phyloP scores from a whole-genome alignment of 78 protist species.

The Corallochytrium limacisporum region DNA sequence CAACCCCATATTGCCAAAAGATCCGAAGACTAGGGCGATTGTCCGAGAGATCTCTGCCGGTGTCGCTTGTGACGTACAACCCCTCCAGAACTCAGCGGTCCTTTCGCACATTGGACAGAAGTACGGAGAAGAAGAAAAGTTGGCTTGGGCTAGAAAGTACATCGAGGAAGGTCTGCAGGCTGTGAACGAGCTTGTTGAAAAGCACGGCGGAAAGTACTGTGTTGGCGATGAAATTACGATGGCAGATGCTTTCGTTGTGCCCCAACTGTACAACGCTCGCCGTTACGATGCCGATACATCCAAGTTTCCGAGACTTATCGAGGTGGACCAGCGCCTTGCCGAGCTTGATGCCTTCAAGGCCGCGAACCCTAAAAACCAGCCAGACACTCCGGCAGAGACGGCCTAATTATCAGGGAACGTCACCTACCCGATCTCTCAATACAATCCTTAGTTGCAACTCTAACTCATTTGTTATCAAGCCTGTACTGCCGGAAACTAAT shows the following conservation, averaged over 20 bases:
- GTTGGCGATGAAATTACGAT: constrained; percentile 30
- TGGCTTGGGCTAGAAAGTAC: no score
- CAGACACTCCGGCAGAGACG: constrained; percentile 6
- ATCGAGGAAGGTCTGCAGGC: background rate
- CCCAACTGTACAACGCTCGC: constrained; percentile 39
- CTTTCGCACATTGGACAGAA: no score
- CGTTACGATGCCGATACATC: background rate
- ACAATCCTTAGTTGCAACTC: no score
- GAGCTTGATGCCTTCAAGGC: background rate
- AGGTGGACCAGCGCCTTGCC: background rate
- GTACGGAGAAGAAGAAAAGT: no score
- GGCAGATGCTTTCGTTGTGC: constrained; percentile 34
- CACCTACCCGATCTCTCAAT: no score
- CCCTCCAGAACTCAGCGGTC: background rate
- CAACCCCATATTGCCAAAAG: constrained; percentile 27
- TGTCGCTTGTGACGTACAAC: background rate
- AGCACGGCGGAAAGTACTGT: constrained; percentile 29
- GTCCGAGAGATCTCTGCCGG: constrained; percentile 12
- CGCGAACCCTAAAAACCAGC: background rate
- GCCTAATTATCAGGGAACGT: no score
- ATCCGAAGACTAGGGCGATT: constrained; percentile 24
- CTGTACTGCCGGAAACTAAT: no score
- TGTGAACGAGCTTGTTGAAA: background rate
- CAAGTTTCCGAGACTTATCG: background rate
- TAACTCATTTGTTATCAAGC: no score